phyloP scores from a whole-genome alignment of 352 stramenopile genomes.

The Phytophthora constricta region DNA sequence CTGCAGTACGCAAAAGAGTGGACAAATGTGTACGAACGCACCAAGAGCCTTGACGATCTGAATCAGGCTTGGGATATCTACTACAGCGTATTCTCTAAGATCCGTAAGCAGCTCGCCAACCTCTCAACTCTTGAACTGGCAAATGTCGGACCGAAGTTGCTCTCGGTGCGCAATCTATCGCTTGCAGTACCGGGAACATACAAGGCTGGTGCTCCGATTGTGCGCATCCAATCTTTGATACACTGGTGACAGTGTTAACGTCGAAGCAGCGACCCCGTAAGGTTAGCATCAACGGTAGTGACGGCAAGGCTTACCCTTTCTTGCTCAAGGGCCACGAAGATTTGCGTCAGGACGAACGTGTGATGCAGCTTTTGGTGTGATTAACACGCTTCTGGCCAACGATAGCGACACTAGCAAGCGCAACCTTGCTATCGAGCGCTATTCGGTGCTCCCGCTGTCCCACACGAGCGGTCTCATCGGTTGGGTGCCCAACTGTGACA shows the following conservation, averaged over 20 bases:
- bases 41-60: slow-evolving; percentile 81
- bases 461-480: slow-evolving; percentile 99
- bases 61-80: slow-evolving; percentile 99
- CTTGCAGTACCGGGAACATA: slow-evolving; percentile 96
- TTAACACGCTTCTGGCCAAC: slow-evolving; percentile 99
- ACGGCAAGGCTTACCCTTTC: slow-evolving; percentile 99
- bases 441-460: slow-evolving; percentile 98
- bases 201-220: slow-evolving; percentile 85
- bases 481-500: slow-evolving; percentile 99
- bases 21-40: slow-evolving; percentile 82
- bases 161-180: slow-evolving; percentile 94
- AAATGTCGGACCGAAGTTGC: slow-evolving; percentile 96
- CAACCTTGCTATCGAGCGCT: slow-evolving; percentile 98
- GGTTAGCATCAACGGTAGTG: slow-evolving; percentile 97
- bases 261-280: slow-evolving; percentile 99
- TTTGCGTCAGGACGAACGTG: slow-evolving; percentile 99
- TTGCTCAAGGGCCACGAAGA: slow-evolving; percentile 99
- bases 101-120: slow-evolving; percentile 93
- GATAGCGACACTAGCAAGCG: slow-evolving; percentile 98
- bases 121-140: slow-evolving; percentile 97
- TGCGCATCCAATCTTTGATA: slow-evolving; percentile 94
- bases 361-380: slow-evolving; percentile 99
- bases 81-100: slow-evolving; percentile 98
- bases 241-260: slow-evolving; percentile 96
- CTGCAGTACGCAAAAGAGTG: slow-evolving; percentile 88